Base-by-base conservation (phyloP, 495 filamentous ascomycete species). In the Elasticomyces elasticus region DNA sequence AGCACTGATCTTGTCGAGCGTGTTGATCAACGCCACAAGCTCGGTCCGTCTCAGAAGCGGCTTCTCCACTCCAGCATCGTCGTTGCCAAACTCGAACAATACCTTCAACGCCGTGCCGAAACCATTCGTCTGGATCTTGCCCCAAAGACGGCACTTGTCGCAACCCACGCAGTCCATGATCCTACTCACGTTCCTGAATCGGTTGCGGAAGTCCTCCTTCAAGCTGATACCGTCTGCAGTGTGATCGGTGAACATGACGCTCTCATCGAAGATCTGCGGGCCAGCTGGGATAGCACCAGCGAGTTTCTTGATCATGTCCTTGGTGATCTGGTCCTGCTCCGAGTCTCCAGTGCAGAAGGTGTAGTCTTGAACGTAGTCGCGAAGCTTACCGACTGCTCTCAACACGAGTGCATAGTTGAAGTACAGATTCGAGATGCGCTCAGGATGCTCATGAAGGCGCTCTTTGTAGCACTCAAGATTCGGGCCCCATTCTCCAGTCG, bases 81-180 rank as follows among this genome's bases (percentile, higher is more conserved):
- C 59, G 66, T 87, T 82, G 65, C 94, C 89, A 59, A 91, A 94
- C 61, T 98, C 94, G 62, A 97, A 98, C 1, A 98, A 74, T 1
- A 98, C 83, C 69, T 98, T 98, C 31, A 98, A 70, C 10, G 92
- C 92, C 1, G 92, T 89, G 30, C 92, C 94, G 64, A 95, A 97
- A 15, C 92, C 92, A 19, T 85, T 86, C 5, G 89, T 92, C 67
- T 98, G 92, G n/a, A 98, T 69, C 69, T 97, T 98, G 46, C 92
- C 92, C 94, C 92, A 98, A 2, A 98, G 80, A 15, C 92, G 81
- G 71, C 92, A 98, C 72, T 98, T 98, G 72, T 98, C 92, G 69
- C 92, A 98, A 20, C 92, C 92, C 15, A 97, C 92, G 67, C 92
- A 98, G 71, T 98, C 92, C 92, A 98, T 98, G 61, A 97, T 72